Evolutionary conservation across 495 filamentous ascomycete genomes (phyloP).

Genomic region (Cairneyella variabilis): DNA sequence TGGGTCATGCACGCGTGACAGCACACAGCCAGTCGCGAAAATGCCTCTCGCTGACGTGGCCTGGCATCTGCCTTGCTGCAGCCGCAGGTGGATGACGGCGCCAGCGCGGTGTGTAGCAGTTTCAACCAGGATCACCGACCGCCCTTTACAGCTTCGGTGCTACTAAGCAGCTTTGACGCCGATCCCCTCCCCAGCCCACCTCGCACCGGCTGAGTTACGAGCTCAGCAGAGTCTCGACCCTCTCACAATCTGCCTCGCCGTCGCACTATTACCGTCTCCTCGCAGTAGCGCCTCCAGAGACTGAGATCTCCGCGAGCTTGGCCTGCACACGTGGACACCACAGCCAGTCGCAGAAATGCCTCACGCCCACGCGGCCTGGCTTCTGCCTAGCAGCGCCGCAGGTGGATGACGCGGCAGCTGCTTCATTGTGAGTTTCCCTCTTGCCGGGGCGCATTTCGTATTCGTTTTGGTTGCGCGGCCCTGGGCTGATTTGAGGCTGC

Average conservation of each 20-base stretch:
- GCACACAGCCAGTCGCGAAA: too few species aligned
- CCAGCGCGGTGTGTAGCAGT: conserved; percentile 20
- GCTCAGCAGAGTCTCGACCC: conserved; percentile 7
- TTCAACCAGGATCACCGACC: conserved; percentile 19
- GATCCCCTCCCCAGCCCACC: conserved; percentile 5
- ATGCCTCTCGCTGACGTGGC: too few species aligned
- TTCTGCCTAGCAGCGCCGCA: background rate
- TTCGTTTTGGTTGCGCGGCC: background rate
- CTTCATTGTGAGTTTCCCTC: background rate
- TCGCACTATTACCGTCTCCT: conserved; percentile 12
- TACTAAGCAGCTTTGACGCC: conserved; percentile 18
- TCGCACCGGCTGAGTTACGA: conserved; percentile 10
- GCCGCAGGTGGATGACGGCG: conserved; percentile 16
- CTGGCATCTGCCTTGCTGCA: conserved; percentile 17
- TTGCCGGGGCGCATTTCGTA: background rate
- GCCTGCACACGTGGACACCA: background rate
- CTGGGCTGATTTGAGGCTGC: background rate
- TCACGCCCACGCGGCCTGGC: background rate
- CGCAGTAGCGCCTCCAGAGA: background rate
- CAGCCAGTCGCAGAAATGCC: background rate
- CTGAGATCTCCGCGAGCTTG: background rate
- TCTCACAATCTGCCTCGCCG: conserved; percentile 22
- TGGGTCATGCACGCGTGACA: background rate
- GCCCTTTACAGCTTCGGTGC: conserved; percentile 10
- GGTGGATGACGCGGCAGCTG: background rate